These are phyloP conservation scores for Favolaschia claudopus DNA, from an alignment of 768 basidiomycete genomes.

Conservation along the genomic window DNA sequence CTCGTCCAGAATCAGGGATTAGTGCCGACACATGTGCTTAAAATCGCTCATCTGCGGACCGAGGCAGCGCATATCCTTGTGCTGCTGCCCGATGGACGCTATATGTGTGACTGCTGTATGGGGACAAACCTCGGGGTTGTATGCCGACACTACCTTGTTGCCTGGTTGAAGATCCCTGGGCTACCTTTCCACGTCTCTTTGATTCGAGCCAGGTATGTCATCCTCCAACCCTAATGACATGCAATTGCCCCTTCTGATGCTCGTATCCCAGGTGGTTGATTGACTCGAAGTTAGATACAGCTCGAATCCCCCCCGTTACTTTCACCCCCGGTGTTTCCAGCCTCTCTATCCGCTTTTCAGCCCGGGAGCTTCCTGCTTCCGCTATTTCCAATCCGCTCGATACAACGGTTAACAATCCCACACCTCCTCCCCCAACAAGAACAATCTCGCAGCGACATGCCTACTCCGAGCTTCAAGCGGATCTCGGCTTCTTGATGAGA, in stretches of 20 bases:
- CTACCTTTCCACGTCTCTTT: slow-evolving; percentile 1
- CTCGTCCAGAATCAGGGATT: background rate
- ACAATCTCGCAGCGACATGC: too few species aligned
- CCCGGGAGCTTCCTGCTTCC: too few species aligned
- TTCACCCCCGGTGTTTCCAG: too few species aligned
- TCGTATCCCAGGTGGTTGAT: background rate
- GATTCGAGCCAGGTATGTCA: background rate
- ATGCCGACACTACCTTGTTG: slow-evolving; percentile 2
- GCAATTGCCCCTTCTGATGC: background rate
- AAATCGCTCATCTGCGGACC: background rate
- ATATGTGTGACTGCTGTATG: slow-evolving; percentile 13
- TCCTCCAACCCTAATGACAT: too few species aligned
- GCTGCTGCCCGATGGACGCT: slow-evolving; percentile 1
- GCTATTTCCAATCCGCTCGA: too few species aligned
- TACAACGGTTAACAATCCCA: too few species aligned
- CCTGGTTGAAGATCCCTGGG: background rate
- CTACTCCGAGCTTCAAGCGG: too few species aligned
- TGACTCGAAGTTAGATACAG: too few species aligned
- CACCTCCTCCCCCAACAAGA: too few species aligned
- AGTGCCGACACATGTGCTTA: background rate
- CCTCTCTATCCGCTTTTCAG: too few species aligned
- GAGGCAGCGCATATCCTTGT: background rate
- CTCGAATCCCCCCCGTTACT: too few species aligned
- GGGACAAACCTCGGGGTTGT: background rate
- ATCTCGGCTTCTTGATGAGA: too few species aligned